Evolutionary conservation across 1,284 basidiomycete species (phyloP).

Genomic region (Cryptococcus wingfieldii): DNA sequence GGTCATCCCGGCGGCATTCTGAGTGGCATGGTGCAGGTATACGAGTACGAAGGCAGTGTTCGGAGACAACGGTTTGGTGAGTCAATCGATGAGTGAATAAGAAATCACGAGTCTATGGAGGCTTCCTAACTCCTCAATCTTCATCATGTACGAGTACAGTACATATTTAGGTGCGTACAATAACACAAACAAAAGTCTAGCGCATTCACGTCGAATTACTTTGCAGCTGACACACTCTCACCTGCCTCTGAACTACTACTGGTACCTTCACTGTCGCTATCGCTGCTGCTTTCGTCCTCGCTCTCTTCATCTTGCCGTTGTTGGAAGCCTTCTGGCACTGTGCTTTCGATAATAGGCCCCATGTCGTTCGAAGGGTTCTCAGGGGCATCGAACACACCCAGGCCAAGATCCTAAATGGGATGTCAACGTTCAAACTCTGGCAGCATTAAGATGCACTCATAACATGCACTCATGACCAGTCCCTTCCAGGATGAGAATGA

Average conservation of each 20-base stretch:
- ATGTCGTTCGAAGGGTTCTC: conserved; percentile 18
- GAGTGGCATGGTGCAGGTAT: no score
- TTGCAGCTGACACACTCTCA: background rate
- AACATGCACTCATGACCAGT: background rate
- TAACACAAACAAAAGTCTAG: background rate
- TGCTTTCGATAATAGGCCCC: conserved; percentile 26
- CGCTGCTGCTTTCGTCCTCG: conserved; percentile 7
- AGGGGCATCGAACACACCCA: conserved; percentile 41
- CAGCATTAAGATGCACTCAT: background rate
- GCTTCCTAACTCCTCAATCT: no score
- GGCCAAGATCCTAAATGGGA: conserved; percentile 29
- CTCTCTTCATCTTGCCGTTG: conserved; percentile 11
- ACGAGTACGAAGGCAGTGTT: no score
- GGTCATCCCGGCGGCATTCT: no score
- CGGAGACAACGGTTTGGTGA: no score
- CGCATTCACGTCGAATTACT: no score
- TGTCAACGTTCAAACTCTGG: background rate
- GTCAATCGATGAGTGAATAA: no score
- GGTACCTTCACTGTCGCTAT: conserved; percentile 3
- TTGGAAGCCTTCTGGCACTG: conserved; percentile 12
- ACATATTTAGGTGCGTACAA: no score
- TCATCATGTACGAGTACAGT: no score
- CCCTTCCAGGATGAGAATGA: background rate
- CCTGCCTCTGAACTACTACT: background rate
- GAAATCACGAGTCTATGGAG: no score